Evolutionary conservation across 1,284 basidiomycete genomes (phyloP).

Genomic region (Pseudozyma pruni): DNA sequence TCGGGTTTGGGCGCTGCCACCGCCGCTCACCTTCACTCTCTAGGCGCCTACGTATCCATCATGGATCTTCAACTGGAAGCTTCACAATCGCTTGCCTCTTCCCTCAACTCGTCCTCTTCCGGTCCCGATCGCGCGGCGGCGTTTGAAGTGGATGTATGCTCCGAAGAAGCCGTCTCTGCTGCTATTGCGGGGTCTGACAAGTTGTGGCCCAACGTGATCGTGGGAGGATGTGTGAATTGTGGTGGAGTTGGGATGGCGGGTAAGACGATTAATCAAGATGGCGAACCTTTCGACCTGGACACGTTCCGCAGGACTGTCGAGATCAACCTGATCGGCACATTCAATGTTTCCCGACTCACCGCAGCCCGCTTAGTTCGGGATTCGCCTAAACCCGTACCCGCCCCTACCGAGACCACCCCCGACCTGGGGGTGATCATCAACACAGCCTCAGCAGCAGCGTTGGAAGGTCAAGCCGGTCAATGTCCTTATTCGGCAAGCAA

Average conservation of each 20-base stretch:
- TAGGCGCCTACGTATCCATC: conserved; percentile 59
- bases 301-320: conserved; percentile 62
- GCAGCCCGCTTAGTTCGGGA: conserved; percentile 63
- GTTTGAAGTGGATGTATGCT: conserved; percentile 62
- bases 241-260: conserved; percentile 68
- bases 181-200: conserved; percentile 56
- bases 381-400: conserved; percentile 39
- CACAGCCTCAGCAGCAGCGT: conserved; percentile 62
- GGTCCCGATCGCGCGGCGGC: conserved; percentile 30
- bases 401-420: conserved; percentile 32
- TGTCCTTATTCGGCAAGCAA: conserved; percentile 65
- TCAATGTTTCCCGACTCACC: conserved; percentile 67
- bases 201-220: conserved; percentile 42
- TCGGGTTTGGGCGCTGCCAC: conserved; percentile 66
- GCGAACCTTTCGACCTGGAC: conserved; percentile 64
- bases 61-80: conserved; percentile 56
- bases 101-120: conserved; percentile 27
- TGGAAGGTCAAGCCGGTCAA: conserved; percentile 68
- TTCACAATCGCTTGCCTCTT: conserved; percentile 26
- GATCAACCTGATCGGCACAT: conserved; percentile 62
- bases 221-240: conserved; percentile 67
- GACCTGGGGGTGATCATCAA: conserved; percentile 68
- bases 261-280: conserved; percentile 63
- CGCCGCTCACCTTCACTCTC: conserved; percentile 32
- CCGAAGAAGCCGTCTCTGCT: conserved; percentile 51